Base-by-base conservation (phyloP, 2,329 filamentous ascomycete genomes). In the Fusarium sp. region DNA sequence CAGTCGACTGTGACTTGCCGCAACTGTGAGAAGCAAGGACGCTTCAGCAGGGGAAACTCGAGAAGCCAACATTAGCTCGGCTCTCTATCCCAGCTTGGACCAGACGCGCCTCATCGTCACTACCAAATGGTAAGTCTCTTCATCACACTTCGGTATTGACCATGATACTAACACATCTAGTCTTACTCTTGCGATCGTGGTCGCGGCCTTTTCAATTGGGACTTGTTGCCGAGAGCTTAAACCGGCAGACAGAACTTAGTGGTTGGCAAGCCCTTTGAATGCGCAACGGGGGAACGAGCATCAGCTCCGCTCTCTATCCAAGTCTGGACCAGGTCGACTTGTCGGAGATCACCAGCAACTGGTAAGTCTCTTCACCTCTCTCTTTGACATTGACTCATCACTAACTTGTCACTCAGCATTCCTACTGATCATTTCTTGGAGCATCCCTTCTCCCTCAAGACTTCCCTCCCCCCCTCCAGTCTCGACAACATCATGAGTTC, bases 31-130 rank as follows among this genome's bases (percentile, higher is more conserved):
- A 85, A 89, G 71, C 83, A 85, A 66, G 91, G 90, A 6, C 91
- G 93, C 75, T 86, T 85, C 72, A 85, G 89, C 61, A 35, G 86
- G 39, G 91, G 93, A 97, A 78, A 92, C 91, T 1, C 86, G 91
- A 11, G 92, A 93, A 78, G 89, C 89, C 12, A 88, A 86, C 55
- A 86, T 90, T 41, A 81, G 84, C 1, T 86, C 87, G 1, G 87
- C 86, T 0, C 75, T 89, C 13, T 86, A 86, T 41, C 84, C 84
- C 7, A 86, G 83, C 3, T 77, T 90, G 5, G 82, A 89, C 51
- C 87, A 89, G 61, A 93, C 41, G 0, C 24, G 7, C 0, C 24
- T 26, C 41, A 22, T n/a, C 45, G 7, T 12, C 45, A 31, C 33
- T 35, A 3, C 7, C 15, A 31, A 48, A 31, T n/a, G 22, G 45